Evolutionary conservation across 805 yeast genomes (phyloP).

Genomic region (Kluyveromyces dobzhanskii): DNA sequence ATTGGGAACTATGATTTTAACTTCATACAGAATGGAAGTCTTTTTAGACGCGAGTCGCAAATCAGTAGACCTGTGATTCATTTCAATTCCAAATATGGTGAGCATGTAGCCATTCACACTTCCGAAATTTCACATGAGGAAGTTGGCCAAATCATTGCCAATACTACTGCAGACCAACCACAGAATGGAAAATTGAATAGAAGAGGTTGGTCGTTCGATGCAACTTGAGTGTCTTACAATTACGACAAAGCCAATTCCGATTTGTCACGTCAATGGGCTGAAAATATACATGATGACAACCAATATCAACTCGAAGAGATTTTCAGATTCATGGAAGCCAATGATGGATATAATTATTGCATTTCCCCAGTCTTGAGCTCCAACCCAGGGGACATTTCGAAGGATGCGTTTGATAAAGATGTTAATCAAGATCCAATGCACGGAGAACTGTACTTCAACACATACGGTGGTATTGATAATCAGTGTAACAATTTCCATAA

Average conservation of each 20-base stretch:
- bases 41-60: constrained; percentile 1
- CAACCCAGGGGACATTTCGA: neutral
- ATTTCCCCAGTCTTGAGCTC: constrained; percentile 1
- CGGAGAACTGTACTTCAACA: constrained; percentile 10
- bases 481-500: constrained; percentile 8
- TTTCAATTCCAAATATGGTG: constrained; percentile 1
- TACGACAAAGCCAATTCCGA: constrained; percentile 6
- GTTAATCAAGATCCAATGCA: constrained; percentile 4
- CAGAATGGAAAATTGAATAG: neutral
- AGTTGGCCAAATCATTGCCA: constrained; percentile 1
- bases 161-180: neutral
- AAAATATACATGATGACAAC: constrained; percentile 3
- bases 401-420: neutral
- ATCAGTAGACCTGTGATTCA: neutral
- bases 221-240: constrained; percentile 6
- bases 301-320: constrained; percentile 2
- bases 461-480: constrained; percentile 11
- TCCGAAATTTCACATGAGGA: neutral
- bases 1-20: constrained; percentile 1
- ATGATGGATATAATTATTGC: neutral
- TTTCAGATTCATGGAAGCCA: neutral
- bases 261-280: constrained; percentile 5
- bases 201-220: constrained; percentile 1
- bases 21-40: constrained; percentile 1
- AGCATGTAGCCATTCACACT: constrained; percentile 1